Percentiles rank a stretch among this genome's conserved stretches.
phyloP scores from a whole-genome alignment of 352 stramenopile genomes.

The Globisporangium takayamanum region DNA sequence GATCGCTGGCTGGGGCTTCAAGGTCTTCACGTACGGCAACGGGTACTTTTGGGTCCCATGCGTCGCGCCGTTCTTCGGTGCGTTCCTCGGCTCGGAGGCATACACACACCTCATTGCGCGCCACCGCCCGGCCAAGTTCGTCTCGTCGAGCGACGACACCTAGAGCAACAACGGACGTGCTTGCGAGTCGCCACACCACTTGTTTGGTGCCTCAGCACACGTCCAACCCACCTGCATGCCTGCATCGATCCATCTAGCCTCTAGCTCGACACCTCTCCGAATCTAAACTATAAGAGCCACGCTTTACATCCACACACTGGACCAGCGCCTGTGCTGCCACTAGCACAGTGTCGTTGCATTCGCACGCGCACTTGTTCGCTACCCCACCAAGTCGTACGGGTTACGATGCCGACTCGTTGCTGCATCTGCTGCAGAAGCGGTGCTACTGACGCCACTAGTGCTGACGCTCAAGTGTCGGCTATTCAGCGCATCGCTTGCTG shows the following conservation, averaged over 20 bases:
- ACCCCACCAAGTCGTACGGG: background rate
- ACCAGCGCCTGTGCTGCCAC: background rate
- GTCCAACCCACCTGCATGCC: too few species aligned
- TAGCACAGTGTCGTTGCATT: background rate
- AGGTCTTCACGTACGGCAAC: conserved; percentile 60
- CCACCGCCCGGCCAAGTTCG: conserved; percentile 50
- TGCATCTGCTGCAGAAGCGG: too few species aligned
- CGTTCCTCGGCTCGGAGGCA: conserved; percentile 43
- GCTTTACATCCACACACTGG: background rate
- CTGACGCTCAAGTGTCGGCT: background rate
- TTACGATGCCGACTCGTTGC: background rate
- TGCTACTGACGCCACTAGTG: background rate
- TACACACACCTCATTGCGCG: conserved; percentile 62
- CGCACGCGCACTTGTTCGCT: background rate
- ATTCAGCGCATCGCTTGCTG: background rate
- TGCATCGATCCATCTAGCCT: too few species aligned
- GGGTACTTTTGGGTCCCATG: conserved; percentile 78
- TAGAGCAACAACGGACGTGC: conserved; percentile 1
- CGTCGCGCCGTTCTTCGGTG: conserved; percentile 63
- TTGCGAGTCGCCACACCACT: background rate
- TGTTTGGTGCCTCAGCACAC: background rate
- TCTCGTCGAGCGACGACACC: conserved; percentile 27
- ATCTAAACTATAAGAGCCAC: background rate
- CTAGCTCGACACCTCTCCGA: too few species aligned
- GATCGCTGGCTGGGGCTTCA: conserved; percentile 51